These are phyloP conservation scores for Tuber borchii DNA, from an alignment of 495 filamentous ascomycete genomes.

Conservation along the genomic window DNA sequence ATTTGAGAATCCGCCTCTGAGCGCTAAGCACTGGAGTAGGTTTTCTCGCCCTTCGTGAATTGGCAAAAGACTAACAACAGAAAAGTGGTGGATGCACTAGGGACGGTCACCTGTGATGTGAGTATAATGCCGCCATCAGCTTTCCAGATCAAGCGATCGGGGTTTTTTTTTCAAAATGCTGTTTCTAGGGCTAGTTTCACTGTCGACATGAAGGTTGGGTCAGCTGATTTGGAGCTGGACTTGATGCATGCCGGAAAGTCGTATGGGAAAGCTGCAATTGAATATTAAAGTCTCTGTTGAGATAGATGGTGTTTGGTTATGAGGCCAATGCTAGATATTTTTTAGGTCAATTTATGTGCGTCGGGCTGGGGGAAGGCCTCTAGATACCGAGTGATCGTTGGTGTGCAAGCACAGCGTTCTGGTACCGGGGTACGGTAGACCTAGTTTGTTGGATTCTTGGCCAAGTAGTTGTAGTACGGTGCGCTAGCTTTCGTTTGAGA, in stretches of 20 bases:
- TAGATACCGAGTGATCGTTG: no score
- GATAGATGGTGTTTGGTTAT: background rate
- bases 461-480: no score
- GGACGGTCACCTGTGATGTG: constrained; percentile 11
- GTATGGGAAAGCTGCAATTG: constrained; percentile 7
- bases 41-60: background rate
- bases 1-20: constrained; percentile 7
- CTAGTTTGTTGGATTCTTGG: no score
- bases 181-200: background rate
- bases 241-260: constrained; percentile 3
- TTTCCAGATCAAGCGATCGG: background rate
- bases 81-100: constrained; percentile 9
- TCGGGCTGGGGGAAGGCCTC: background rate
- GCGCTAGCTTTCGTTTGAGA: no score
- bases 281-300: constrained; percentile 4
- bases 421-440: no score
- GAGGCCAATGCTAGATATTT: background rate
- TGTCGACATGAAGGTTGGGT: constrained; percentile 11
- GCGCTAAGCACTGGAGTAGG: constrained; percentile 14
- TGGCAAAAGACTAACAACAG: background rate
- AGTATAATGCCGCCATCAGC: constrained; percentile 9
- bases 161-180: background rate
- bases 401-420: no score
- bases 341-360: background rate
- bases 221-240: constrained; percentile 5